phyloP scores from a whole-genome alignment of 2,329 filamentous ascomycete species.

The Grosmannia serpens region DNA sequence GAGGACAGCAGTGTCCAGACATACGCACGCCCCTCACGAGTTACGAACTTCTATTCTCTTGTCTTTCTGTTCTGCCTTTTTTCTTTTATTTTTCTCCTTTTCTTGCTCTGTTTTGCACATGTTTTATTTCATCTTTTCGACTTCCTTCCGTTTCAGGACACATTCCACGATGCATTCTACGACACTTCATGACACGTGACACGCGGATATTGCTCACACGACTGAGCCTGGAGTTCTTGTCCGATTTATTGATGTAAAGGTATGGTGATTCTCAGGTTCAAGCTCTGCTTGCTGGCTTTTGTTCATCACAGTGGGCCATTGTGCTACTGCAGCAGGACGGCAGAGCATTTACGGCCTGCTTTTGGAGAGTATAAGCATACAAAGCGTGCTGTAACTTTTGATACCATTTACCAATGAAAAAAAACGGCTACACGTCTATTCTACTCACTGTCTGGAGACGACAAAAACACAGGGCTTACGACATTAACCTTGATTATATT shows the following conservation, averaged over 20 bases:
- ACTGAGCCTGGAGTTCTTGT: neutral
- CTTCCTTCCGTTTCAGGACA: neutral
- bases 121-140: neutral
- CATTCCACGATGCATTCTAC: neutral
- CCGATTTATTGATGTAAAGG: neutral
- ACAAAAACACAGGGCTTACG: neutral
- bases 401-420: constrained; percentile 1
- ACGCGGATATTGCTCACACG: neutral
- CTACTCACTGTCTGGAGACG: too few species aligned
- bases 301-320: neutral
- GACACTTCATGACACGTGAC: neutral
- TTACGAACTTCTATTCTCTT: neutral
- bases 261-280: neutral
- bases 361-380: neutral
- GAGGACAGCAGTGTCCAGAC: neutral
- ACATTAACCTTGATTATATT: neutral
- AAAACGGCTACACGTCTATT: neutral
- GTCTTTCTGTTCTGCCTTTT: neutral
- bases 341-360: neutral
- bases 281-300: neutral
- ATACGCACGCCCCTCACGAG: neutral
- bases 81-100: neutral
- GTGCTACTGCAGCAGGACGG: neutral
- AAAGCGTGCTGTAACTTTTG: neutral
- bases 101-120: neutral